Base-by-base conservation (phyloP, 371 early-diverging fungal genomes). In the Choanephora cucurbitarum region DNA sequence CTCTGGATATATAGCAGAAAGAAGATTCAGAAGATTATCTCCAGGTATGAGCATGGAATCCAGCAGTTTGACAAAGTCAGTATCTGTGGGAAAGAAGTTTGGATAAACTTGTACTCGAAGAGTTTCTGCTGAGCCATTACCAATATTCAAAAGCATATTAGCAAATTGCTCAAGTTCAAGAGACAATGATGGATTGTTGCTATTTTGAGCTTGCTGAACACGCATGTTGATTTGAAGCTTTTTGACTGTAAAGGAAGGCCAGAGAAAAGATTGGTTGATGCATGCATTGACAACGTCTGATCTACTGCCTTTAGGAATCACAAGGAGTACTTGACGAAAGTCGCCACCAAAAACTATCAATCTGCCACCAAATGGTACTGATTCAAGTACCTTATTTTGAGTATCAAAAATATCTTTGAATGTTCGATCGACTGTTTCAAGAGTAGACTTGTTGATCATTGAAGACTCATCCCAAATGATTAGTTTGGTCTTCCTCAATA, bases 391-490 rank as follows among this genome's bases (percentile, higher is more conserved):
- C 19, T 58, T 53, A 23, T 53, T 23, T 8, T 18, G 28, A 39
- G 1, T 15, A 11, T 42, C 33, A 43, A 64, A 65, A 1, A 70
- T 11, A 41, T 76, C 67, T 22, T 37, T 42, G 1, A 75, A 52
- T 10, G 58, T 55, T 11, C 60, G 23, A 40, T 66, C 58, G 0
- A 70, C 60, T 10, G 68, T 67, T 48, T 75, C 64, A 24, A 67
- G 40, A 6, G 43, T 46, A 34, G 15, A 5, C 46, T 49, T 24
- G 39, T 41, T 33, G 43, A 57, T 11, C 57, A 66, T 63, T 9
- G 67, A 57, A 1, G 55, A 58, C 34, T 66, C 62, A 34, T 70
- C 67, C 62, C 67, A 70, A n/a, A 66, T 14, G 28, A 66, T 64
- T 0, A 59, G 10, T 6, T 41, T 49, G 0, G 67, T 47, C 28